These are phyloP conservation scores for Hexamita inflata DNA, from an alignment of 208 protist genomes.

Conservation along the genomic window DNA sequence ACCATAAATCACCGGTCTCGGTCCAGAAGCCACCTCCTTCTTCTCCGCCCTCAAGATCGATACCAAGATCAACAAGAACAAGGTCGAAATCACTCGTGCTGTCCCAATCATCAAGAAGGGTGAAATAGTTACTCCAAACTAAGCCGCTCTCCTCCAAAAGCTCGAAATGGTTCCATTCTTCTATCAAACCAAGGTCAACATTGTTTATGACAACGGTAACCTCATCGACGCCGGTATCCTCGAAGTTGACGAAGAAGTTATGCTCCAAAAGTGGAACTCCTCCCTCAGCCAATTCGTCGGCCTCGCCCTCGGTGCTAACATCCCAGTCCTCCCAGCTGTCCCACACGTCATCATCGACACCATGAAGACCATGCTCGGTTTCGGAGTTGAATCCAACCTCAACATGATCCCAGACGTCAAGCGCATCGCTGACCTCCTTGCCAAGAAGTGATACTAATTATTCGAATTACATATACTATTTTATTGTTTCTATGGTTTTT, in stretches of 20 bases:
- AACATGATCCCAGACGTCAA: constrained; percentile 55
- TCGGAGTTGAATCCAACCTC: constrained; percentile 73
- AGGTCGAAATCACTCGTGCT: constrained; percentile 89
- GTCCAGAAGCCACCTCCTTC: constrained; percentile 90
- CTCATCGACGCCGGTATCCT: constrained; percentile 76
- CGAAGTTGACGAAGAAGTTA: constrained; percentile 69
- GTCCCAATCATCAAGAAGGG: constrained; percentile 76
- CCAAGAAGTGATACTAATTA: too few relatives aligned
- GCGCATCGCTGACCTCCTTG: constrained; percentile 64
- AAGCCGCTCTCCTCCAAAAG: constrained; percentile 84
- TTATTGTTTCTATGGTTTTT: too few relatives aligned
- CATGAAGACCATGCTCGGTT: constrained; percentile 85
- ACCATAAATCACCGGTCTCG: constrained; percentile 79
- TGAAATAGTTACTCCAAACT: constrained; percentile 77
- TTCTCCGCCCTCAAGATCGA: constrained; percentile 95
- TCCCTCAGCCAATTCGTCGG: constrained; percentile 72
- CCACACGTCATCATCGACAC: constrained; percentile 77
- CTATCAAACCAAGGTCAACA: constrained; percentile 73
- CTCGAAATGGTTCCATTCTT: constrained; percentile 94
- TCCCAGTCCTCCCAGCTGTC: constrained; percentile 73
- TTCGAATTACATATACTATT: too few relatives aligned
- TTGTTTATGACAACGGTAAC: constrained; percentile 79
- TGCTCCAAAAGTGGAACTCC: constrained; percentile 63
- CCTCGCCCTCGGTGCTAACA: constrained; percentile 75
- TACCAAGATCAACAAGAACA: constrained; percentile 93